phyloP scores from a whole-genome alignment of 495 filamentous ascomycete species.

The Penicillium longicatenatum region DNA sequence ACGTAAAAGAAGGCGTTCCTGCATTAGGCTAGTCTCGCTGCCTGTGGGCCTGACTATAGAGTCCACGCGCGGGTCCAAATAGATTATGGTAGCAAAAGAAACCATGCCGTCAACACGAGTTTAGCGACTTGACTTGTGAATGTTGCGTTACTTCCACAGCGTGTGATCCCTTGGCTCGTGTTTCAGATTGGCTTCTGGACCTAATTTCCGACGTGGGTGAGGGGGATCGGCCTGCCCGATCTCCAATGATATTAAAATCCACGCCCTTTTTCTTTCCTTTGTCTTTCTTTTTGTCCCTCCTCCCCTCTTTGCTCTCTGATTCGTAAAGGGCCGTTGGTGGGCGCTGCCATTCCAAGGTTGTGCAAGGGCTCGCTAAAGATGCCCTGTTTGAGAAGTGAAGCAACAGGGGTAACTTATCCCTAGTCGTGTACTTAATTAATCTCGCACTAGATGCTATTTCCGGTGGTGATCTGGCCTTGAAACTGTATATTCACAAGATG shows the following conservation, averaged over 20 bases:
- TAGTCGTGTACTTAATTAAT: background rate
- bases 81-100: background rate
- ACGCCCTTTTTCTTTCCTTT: background rate
- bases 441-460: background rate
- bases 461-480: background rate
- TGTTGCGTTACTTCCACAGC: background rate
- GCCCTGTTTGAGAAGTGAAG: background rate
- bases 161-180: conserved; percentile 5
- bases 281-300: background rate
- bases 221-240: conserved; percentile 2
- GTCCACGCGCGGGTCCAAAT: background rate
- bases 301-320: background rate
- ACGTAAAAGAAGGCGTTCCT: background rate
- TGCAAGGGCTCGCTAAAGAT: background rate
- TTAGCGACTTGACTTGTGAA: conserved; percentile 1
- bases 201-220: background rate
- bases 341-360: conserved; percentile 3
- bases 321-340: background rate
- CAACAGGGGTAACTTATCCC: background rate
- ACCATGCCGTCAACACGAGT: conserved; percentile 1
- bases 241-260: conserved; percentile 13
- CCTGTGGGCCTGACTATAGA: background rate
- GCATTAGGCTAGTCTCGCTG: conserved; percentile 1
- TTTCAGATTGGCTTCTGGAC: background rate
- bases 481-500: background rate